phyloP scores from a whole-genome alignment of 2,329 filamentous ascomycete species.

The Fusarium mundagurra region DNA sequence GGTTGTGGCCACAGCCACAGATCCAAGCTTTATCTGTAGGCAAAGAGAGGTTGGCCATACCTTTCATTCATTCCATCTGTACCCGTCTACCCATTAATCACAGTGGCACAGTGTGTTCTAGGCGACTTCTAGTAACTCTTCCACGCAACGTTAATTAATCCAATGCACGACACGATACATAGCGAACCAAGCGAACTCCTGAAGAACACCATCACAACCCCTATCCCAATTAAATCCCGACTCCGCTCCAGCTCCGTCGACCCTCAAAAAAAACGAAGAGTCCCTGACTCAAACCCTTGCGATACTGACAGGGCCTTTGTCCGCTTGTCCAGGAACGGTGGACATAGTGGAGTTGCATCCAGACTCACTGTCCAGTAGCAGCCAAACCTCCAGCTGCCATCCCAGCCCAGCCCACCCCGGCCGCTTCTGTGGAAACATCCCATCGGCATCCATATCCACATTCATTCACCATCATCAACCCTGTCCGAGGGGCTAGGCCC shows the following conservation, averaged over 20 bases:
- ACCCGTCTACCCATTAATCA: neutral
- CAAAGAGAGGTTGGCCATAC: neutral
- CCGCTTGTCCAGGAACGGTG: constrained; percentile 41
- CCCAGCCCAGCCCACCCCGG: constrained; percentile 27
- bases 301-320: constrained; percentile 15
- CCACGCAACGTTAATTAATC: constrained; percentile 33
- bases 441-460: constrained; percentile 12
- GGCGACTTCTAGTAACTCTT: constrained; percentile 3
- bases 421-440: constrained; percentile 37
- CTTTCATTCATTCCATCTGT: neutral
- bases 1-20: constrained; percentile 2
- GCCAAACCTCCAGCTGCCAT: constrained; percentile 12
- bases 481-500: constrained; percentile 29
- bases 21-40: neutral
- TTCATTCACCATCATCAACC: constrained; percentile 23
- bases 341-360: constrained; percentile 31
- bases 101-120: constrained; percentile 2
- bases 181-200: constrained; percentile 40
- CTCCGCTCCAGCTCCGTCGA: constrained; percentile 25
- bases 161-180: constrained; percentile 34
- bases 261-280: constrained; percentile 15
- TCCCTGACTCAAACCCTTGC: constrained; percentile 43
- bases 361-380: constrained; percentile 28
- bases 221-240: constrained; percentile 24
- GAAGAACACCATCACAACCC: constrained; percentile 13